Conservation (phyloP, 257 asterid species). For the Penstemon eatonii region DNA sequence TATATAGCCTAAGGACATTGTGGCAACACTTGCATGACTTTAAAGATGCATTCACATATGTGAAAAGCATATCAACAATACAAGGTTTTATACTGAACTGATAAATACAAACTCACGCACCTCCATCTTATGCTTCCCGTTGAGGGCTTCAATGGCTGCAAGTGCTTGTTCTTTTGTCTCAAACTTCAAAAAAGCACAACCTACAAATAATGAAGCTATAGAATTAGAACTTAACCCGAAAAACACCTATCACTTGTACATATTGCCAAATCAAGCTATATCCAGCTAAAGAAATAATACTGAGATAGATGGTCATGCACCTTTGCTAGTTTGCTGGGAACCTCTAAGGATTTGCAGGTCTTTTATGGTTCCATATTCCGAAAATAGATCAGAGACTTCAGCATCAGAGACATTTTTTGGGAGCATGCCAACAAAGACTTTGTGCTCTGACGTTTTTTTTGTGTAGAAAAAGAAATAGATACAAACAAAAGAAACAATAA, state of each 20-base stretch:
- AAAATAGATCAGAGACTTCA: conserved; percentile 79
- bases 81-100: neutral
- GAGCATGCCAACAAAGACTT: conserved; percentile 89
- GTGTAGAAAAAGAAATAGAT: conserved; percentile 1
- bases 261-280: neutral
- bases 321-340: conserved; percentile 90
- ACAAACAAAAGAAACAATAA: conserved; percentile 24
- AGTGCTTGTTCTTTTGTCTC: conserved; percentile 91
- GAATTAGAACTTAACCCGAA: conserved; percentile 23
- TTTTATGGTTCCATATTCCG: conserved; percentile 75
- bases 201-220: conserved; percentile 39
- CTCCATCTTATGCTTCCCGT: conserved; percentile 97
- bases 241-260: neutral
- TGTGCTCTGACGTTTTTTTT: conserved; percentile 51
- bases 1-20: neutral
- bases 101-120: conserved; percentile 36
- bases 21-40: neutral
- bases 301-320: conserved; percentile 36
- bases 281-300: neutral
- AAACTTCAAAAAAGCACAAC: conserved; percentile 91
- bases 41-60: neutral
- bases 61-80: conserved; percentile 5
- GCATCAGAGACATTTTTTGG: conserved; percentile 84
- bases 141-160: conserved; percentile 84
- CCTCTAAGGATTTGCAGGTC: conserved; percentile 94